Conservation (phyloP, 371 early-diverging fungal species). For the Syncephalastrum monosporum region DNA sequence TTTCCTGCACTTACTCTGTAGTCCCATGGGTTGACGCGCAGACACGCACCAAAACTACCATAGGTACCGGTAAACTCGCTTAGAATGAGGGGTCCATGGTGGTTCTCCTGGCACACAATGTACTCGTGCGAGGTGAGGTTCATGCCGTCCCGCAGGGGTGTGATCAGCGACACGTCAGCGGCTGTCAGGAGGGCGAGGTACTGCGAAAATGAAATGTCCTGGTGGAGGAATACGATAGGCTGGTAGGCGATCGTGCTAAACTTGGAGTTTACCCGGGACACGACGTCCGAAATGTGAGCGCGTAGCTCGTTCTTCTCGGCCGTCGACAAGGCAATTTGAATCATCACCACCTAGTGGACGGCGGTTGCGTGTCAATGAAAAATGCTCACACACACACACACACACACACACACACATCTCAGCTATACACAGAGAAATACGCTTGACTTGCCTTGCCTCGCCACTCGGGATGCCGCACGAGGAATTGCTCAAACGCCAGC, state of each 20-base stretch:
- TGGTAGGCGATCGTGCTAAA: constrained; percentile 92
- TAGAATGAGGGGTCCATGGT: constrained; percentile 90
- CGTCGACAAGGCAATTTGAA: constrained; percentile 78
- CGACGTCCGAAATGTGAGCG: constrained; percentile 87
- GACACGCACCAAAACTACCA: constrained; percentile 85
- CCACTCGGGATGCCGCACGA: constrained; percentile 89
- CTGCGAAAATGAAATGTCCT: constrained; percentile 88
- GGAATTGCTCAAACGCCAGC: constrained; percentile 90
- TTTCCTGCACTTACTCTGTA: constrained; percentile 92
- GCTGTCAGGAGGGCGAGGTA: constrained; percentile 94
- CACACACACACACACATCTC: too few species aligned
- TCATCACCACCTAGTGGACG: constrained; percentile 68
- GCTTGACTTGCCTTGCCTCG: constrained; percentile 65
- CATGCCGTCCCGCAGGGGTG: constrained; percentile 98
- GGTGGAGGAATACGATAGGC: constrained; percentile 94
- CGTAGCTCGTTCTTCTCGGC: constrained; percentile 73
- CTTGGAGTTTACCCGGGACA: constrained; percentile 91
- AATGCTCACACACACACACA: too few species aligned
- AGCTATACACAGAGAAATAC: not conserved
- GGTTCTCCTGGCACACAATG: constrained; percentile 93
- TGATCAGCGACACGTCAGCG: constrained; percentile 95
- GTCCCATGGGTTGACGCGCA: constrained; percentile 97
- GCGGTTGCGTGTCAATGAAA: too few species aligned
- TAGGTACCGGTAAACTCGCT: constrained; percentile 96
- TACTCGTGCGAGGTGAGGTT: constrained; percentile 98